Conservation (phyloP, 1,284 basidiomycete genomes). For the Dichomitus squalens region DNA sequence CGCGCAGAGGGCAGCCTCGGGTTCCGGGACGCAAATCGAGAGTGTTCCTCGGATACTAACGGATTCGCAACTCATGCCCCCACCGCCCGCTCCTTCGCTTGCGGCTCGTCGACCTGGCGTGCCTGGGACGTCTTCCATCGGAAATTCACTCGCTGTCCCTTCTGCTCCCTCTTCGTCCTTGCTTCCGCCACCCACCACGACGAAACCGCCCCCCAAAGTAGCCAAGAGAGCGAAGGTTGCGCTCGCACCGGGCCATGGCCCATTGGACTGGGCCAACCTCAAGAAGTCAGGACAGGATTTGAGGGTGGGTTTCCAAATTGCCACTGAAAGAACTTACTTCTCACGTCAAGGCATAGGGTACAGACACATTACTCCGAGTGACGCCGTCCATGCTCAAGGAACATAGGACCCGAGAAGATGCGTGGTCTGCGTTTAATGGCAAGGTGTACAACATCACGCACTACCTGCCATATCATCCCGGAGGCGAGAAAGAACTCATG, state of each 20-base stretch:
- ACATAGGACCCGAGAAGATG: conserved; percentile 86
- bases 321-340: not conserved
- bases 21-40: conserved; percentile 11
- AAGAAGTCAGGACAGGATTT: conserved; percentile 81
- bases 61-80: conserved; percentile 69
- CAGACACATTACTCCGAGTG: conserved; percentile 70
- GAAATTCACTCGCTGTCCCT: not conserved
- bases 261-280: conserved; percentile 93
- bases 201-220: conserved; percentile 52
- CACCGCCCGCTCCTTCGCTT: conserved; percentile 59
- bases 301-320: conserved; percentile 50
- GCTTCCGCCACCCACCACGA: conserved; percentile 60
- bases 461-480: conserved; percentile 92
- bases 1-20: conserved; percentile 63
- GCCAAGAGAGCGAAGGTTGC: conserved; percentile 82
- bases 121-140: conserved; percentile 27
- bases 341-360: conserved; percentile 47
- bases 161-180: conserved; percentile 44
- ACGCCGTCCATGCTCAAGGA: conserved; percentile 83
- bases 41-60: conserved; percentile 47
- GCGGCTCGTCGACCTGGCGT: conserved; percentile 48
- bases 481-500: conserved; percentile 93
- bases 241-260: conserved; percentile 88
- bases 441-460: conserved; percentile 97
- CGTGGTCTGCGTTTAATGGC: conserved; percentile 92